These are phyloP conservation scores for Pseudogymnoascus sp. DNA, from an alignment of 2,329 filamentous ascomycete species.

Conservation along the genomic window DNA sequence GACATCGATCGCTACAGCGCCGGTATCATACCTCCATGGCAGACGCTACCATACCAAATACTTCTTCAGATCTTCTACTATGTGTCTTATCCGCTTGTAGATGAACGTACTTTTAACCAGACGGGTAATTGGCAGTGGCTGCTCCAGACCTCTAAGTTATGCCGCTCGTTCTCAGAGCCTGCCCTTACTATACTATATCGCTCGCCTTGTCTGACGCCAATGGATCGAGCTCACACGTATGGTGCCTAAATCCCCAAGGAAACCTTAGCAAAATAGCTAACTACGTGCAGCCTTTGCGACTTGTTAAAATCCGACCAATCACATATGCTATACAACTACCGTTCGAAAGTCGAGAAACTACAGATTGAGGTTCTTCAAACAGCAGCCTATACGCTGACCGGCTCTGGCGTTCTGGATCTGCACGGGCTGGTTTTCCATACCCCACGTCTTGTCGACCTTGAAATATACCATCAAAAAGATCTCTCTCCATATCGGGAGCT, in stretches of 20 bases:
- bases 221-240: slow-evolving; percentile 39
- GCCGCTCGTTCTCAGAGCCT: slow-evolving; percentile 60
- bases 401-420: slow-evolving; percentile 47
- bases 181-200: slow-evolving; percentile 66
- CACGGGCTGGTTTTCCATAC: slow-evolving; percentile 52
- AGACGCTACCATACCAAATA: slow-evolving; percentile 58
- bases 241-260: slow-evolving; percentile 26
- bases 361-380: slow-evolving; percentile 57
- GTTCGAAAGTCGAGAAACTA: slow-evolving; percentile 61
- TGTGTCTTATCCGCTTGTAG: slow-evolving; percentile 52
- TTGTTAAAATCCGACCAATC: slow-evolving; percentile 3
- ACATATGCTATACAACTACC: slow-evolving; percentile 48
- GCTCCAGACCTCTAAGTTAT: slow-evolving; percentile 52
- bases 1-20: slow-evolving; percentile 6
- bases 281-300: slow-evolving; percentile 34
- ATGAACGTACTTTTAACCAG: slow-evolving; percentile 37
- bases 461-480: slow-evolving; percentile 65
- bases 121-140: slow-evolving; percentile 52
- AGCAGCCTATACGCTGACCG: slow-evolving; percentile 45
- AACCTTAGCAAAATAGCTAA: slow-evolving; percentile 32
- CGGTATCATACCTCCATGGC: slow-evolving; percentile 46
- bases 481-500: slow-evolving; percentile 56
- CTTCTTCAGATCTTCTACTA: slow-evolving; percentile 63
- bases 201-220: slow-evolving; percentile 54
- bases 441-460: slow-evolving; percentile 59